phyloP scores from a whole-genome alignment of 2,329 filamentous ascomycete species.

The Aspergillus ochraceus region DNA sequence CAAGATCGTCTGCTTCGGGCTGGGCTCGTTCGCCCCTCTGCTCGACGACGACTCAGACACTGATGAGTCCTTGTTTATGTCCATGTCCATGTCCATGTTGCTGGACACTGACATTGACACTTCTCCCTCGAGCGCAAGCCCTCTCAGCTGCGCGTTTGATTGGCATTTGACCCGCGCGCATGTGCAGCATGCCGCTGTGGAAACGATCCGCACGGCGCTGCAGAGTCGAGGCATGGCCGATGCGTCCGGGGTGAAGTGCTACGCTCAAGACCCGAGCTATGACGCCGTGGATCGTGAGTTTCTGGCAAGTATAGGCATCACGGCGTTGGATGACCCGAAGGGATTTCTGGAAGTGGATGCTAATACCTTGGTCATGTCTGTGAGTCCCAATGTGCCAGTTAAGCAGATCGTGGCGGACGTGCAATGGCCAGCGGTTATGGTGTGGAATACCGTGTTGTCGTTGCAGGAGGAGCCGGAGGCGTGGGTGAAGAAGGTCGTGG shows the following conservation, averaged over 20 bases:
- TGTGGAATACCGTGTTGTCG: conserved; percentile 24
- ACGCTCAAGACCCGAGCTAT: conserved; percentile 30
- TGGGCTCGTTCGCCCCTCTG: conserved; percentile 18
- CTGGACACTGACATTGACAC: background rate
- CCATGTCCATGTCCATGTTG: background rate
- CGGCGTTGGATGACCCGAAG: conserved; percentile 27
- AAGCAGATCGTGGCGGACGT: conserved; percentile 43
- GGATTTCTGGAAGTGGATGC: conserved; percentile 42
- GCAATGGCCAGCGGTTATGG: conserved; percentile 33
- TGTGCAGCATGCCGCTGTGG: conserved; percentile 26
- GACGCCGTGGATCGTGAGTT: conserved; percentile 18
- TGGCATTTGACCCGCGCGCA: conserved; percentile 12
- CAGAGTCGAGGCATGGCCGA: background rate
- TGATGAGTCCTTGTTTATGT: background rate
- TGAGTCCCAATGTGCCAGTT: conserved; percentile 33
- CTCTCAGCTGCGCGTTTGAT: background rate
- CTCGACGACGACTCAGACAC: background rate
- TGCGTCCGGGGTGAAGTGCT: conserved; percentile 18
- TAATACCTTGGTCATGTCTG: conserved; percentile 38
- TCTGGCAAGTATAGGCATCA: conserved; percentile 20
- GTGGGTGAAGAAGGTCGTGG: conserved; percentile 15
- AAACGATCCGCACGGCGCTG: conserved; percentile 19
- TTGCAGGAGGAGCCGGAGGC: conserved; percentile 5
- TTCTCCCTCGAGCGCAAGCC: background rate
- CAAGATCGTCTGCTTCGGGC: conserved; percentile 27